Percentiles rank a stretch among this genome's conserved stretches.
Evolutionary conservation across 208 protist genomes (phyloP).

Genomic region (Leishmania major): DNA sequence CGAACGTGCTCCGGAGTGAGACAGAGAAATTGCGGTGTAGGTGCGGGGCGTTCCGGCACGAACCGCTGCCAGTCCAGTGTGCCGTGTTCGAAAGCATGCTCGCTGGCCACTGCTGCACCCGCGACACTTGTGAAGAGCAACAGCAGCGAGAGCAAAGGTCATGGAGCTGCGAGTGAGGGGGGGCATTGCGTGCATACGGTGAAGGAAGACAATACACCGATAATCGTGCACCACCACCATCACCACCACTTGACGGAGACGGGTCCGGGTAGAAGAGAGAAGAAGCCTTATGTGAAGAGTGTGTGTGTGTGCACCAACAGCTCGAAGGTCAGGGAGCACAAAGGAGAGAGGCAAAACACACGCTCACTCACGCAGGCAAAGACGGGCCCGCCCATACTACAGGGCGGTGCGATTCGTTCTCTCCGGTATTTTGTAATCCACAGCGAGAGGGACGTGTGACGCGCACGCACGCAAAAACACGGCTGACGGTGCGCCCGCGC

Average conservation of each 20-base stretch:
- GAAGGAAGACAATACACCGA: background rate
- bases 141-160: background rate
- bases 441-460: background rate
- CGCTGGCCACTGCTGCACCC: background rate
- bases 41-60: background rate
- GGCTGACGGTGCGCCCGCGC: background rate
- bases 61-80: background rate
- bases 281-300: background rate
- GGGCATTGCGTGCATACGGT: background rate
- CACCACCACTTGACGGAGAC: background rate
- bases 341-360: background rate
- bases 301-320: background rate
- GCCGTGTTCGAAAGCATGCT: background rate
- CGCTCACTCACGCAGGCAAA: background rate
- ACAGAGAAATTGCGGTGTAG: conserved; percentile 34
- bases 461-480: background rate
- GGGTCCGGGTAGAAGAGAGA: background rate
- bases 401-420: background rate
- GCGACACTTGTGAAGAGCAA: background rate
- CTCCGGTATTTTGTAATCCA: background rate
- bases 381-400: background rate
- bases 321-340: background rate
- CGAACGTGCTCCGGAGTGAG: background rate
- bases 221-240: background rate
- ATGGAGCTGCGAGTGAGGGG: background rate